Conservation (phyloP, 495 filamentous ascomycete genomes). For the Xylaria sp. region DNA sequence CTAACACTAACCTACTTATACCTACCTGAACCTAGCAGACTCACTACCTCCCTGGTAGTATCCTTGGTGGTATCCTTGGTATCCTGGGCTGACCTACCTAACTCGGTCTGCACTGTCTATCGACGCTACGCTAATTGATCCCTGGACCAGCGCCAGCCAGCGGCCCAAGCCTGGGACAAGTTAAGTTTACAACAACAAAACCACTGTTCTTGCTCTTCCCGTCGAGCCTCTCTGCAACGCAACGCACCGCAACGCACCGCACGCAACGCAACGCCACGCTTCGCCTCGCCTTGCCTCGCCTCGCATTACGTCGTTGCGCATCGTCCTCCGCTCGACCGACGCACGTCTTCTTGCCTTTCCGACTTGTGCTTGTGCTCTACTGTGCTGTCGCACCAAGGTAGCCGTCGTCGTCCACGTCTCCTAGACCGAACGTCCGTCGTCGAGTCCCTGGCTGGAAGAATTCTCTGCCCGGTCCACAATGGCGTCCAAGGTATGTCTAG, state of each 20-base stretch:
- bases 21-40: slow-evolving; percentile 21
- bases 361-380: slow-evolving; percentile 19
- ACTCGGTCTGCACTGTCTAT: background rate
- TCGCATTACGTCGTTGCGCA: slow-evolving; percentile 22
- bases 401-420: background rate
- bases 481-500: slow-evolving; percentile 53
- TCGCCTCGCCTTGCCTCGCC: slow-evolving; percentile 12
- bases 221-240: slow-evolving; percentile 30
- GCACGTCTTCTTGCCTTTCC: slow-evolving; percentile 14
- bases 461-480: slow-evolving; percentile 45
- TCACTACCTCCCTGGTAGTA: slow-evolving; percentile 9
- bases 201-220: slow-evolving; percentile 24
- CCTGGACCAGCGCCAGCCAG: slow-evolving; percentile 27
- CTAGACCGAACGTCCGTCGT: slow-evolving; percentile 9
- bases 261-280: too few species aligned
- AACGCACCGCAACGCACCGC: slow-evolving; percentile 23
- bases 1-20: too few species aligned
- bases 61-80: slow-evolving; percentile 8
- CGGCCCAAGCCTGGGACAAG: slow-evolving; percentile 27
- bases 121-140: slow-evolving; percentile 22
- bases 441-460: slow-evolving; percentile 19
- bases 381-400: slow-evolving; percentile 11
- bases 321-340: slow-evolving; percentile 22
- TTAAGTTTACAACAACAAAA: slow-evolving; percentile 26
- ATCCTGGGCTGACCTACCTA: slow-evolving; percentile 18